Evolutionary conservation across 2,329 filamentous ascomycete genomes (phyloP).

Genomic region (Xylariaceae sp.): DNA sequence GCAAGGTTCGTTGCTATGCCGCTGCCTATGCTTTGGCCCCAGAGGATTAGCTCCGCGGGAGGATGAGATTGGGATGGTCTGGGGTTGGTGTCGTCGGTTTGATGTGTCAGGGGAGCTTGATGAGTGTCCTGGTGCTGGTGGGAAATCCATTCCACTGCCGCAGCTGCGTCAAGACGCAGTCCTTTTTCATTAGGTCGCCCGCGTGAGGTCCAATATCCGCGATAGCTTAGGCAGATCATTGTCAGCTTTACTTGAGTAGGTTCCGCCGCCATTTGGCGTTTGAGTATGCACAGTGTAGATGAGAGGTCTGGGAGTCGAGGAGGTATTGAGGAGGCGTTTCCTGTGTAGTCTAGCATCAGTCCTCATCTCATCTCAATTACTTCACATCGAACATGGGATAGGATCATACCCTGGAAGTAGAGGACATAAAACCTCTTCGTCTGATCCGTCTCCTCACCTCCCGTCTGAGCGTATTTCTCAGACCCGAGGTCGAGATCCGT

Average conservation of each 20-base stretch:
- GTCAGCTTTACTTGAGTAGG: conserved; percentile 38
- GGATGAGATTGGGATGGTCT: too few relatives aligned
- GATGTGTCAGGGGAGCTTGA: background rate
- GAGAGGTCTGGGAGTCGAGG: conserved; percentile 57
- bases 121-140: conserved; percentile 36
- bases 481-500: conserved; percentile 28
- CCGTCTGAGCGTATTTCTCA: conserved; percentile 2
- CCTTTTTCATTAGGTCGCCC: conserved; percentile 69
- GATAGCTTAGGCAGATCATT: conserved; percentile 59
- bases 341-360: conserved; percentile 40
- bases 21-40: conserved; percentile 76
- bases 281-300: conserved; percentile 46
- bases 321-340: conserved; percentile 59
- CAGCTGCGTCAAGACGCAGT: conserved; percentile 65
- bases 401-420: conserved; percentile 52
- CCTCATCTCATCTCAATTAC: conserved; percentile 21
- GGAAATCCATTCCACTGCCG: conserved; percentile 61
- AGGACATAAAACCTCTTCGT: conserved; percentile 49
- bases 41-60: conserved; percentile 53
- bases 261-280: conserved; percentile 35
- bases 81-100: conserved; percentile 1
- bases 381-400: conserved; percentile 18
- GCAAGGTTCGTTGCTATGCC: conserved; percentile 66
- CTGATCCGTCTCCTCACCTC: too few relatives aligned
- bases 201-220: conserved; percentile 75